A percentile compares a stretch with the other conserved stretches of the same genome.
phyloP scores from a whole-genome alignment of 2,329 filamentous ascomycete genomes.

The Curvularia eragrostidis region DNA sequence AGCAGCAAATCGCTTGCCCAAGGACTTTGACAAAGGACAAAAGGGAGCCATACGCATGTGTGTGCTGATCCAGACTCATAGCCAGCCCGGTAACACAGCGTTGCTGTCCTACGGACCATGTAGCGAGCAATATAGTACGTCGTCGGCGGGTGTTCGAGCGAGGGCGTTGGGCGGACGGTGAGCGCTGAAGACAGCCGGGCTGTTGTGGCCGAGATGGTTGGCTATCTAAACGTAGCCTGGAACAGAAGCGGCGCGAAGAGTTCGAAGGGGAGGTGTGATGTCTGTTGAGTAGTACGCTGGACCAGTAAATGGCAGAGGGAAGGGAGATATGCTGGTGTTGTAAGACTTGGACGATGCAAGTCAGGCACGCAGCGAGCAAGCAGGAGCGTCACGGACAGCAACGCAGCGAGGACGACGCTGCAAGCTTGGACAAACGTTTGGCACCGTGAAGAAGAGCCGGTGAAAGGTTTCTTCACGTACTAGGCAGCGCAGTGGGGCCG shows the following conservation, averaged over 20 bases:
- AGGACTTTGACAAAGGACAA: conserved; percentile 15
- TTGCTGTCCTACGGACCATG: conserved; percentile 40
- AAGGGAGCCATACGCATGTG: conserved; percentile 49
- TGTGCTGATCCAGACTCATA: conserved; percentile 53
- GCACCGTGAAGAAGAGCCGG: conserved; percentile 30
- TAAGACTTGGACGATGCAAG: conserved; percentile 44
- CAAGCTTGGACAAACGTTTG: conserved; percentile 28
- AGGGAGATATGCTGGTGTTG: conserved; percentile 32
- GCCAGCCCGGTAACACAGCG: conserved; percentile 42
- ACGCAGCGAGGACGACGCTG: conserved; percentile 24
- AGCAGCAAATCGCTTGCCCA: conserved; percentile 15
- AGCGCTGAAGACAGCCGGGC: not conserved
- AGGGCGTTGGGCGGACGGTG: conserved; percentile 10
- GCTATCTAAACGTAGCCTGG: conserved; percentile 25
- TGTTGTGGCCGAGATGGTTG: not conserved
- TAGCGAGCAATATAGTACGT: conserved; percentile 33
- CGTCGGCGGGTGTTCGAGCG: conserved; percentile 24
- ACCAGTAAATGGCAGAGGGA: conserved; percentile 26
- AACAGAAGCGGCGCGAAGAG: conserved; percentile 33
- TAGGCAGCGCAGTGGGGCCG: conserved; percentile 41
- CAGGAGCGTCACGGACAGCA: conserved; percentile 36
- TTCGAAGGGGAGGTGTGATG: conserved; percentile 38
- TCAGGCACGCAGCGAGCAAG: conserved; percentile 37
- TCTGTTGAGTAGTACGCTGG: conserved; percentile 32
- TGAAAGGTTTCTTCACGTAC: conserved; percentile 37